Evolutionary conservation across 257 asterid genomes (phyloP).

Genomic region (Solanum ossicruentum): DNA sequence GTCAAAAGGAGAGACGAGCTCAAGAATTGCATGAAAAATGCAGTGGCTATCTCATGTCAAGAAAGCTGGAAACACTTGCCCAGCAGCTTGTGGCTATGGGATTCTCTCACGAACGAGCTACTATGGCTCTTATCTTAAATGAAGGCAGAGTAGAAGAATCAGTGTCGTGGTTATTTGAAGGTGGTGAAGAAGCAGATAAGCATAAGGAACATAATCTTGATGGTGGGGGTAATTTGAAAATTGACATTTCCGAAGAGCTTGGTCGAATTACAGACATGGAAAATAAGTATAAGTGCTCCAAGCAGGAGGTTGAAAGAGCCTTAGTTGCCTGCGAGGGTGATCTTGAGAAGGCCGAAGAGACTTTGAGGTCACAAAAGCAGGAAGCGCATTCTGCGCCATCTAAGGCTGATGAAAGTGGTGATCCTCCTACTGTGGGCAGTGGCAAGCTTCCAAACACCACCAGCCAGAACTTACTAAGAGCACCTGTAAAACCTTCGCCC

Average conservation of each 20-base stretch:
- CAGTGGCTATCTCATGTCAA: constrained; percentile 70
- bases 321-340: constrained; percentile 83
- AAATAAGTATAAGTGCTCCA: constrained; percentile 52
- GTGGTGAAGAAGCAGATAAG: constrained; percentile 48
- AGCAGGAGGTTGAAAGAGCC: constrained; percentile 89
- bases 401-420: constrained; percentile 58
- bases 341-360: constrained; percentile 77
- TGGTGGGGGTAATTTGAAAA: constrained; percentile 61
- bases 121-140: constrained; percentile 85
- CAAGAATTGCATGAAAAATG: constrained; percentile 71
- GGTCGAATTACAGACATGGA: constrained; percentile 64
- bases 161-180: constrained; percentile 72
- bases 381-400: constrained; percentile 37
- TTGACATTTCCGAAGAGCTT: constrained; percentile 88
- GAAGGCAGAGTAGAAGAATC: constrained; percentile 96
- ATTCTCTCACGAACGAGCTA: constrained; percentile 82
- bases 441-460: constrained; percentile 24
- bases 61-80: constrained; percentile 69
- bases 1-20: constrained; percentile 77
- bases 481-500: constrained; percentile 28
- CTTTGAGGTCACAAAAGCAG: constrained; percentile 57
- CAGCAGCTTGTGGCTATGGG: constrained; percentile 97
- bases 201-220: constrained; percentile 43
- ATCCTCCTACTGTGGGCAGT: constrained; percentile 35
- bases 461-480: constrained; percentile 28